A percentile compares a stretch with the other conserved stretches of the same genome.
phyloP scores from a whole-genome alignment of 371 early-diverging fungal genomes.

The Mortierella sp. region DNA sequence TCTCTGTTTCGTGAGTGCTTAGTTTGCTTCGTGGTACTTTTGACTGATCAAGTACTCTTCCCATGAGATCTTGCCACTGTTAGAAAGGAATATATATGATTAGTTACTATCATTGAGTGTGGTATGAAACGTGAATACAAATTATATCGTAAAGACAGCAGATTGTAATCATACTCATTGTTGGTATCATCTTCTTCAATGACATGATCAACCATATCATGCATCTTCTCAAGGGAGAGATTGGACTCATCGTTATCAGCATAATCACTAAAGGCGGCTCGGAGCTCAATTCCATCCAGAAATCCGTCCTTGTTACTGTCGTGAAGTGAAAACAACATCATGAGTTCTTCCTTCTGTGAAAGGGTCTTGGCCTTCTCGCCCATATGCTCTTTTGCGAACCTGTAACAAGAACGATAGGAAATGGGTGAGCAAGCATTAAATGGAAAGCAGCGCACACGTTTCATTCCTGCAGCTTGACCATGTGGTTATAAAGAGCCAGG shows the following conservation, averaged over 20 bases:
- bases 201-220: slow-evolving; percentile 73
- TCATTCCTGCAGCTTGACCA: too few relatives aligned
- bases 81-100: background rate
- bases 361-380: slow-evolving; percentile 55
- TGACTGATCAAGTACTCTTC: slow-evolving; percentile 80
- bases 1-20: slow-evolving; percentile 15
- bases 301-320: slow-evolving; percentile 74
- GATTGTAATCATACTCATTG: slow-evolving; percentile 60
- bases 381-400: slow-evolving; percentile 56
- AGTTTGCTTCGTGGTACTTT: slow-evolving; percentile 64
- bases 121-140: background rate
- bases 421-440: background rate
- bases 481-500: too few relatives aligned
- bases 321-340: slow-evolving; percentile 69
- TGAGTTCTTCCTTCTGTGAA: slow-evolving; percentile 63
- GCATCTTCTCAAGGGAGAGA: slow-evolving; percentile 56
- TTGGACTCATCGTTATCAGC: slow-evolving; percentile 28
- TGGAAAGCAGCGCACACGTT: background rate
- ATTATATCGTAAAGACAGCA: background rate
- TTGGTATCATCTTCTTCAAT: slow-evolving; percentile 73
- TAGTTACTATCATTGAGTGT: background rate
- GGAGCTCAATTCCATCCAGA: slow-evolving; percentile 81
- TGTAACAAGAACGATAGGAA: slow-evolving; percentile 1
- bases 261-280: slow-evolving; percentile 65
- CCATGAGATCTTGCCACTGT: slow-evolving; percentile 79